Percentiles rank a stretch among this genome's conserved stretches.
Evolutionary conservation across 768 basidiomycete genomes (phyloP).

Genomic region (Leccinellum rugosiceps): DNA sequence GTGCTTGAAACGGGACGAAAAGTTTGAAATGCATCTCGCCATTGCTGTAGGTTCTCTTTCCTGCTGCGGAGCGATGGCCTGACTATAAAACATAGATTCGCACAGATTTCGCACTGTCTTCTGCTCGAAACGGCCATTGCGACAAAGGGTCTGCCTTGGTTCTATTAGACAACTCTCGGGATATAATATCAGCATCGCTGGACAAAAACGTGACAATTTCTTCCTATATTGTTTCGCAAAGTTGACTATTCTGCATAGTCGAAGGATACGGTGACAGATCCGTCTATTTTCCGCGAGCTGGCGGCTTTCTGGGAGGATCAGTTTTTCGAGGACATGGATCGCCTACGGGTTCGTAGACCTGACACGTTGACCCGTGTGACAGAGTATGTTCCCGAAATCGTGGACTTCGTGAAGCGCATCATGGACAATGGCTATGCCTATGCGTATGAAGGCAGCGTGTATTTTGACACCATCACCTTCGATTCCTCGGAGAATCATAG

Average conservation of each 20-base stretch:
- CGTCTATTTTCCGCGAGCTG: constrained; percentile 75
- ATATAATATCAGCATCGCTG: constrained; percentile 68
- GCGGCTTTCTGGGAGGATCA: constrained; percentile 86
- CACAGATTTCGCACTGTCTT: constrained; percentile 51
- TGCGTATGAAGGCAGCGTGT: constrained; percentile 77
- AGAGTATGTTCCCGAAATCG: constrained; percentile 95
- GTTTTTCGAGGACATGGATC: constrained; percentile 90
- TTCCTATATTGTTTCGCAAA: neutral
- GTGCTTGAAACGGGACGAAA: constrained; percentile 78
- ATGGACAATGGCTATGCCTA: constrained; percentile 80
- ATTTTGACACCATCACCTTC: constrained; percentile 85
- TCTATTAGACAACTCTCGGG: constrained; percentile 72
- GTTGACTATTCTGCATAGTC: constrained; percentile 43
- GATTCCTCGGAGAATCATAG: constrained; percentile 72
- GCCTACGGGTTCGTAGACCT: constrained; percentile 82
- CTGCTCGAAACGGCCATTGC: constrained; percentile 45
- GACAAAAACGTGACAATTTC: constrained; percentile 62
- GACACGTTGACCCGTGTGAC: constrained; percentile 93
- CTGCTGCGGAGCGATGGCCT: constrained; percentile 7
- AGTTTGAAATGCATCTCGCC: constrained; percentile 85
- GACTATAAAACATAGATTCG: constrained; percentile 37
- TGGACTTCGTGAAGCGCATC: constrained; percentile 81
- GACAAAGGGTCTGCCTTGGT: constrained; percentile 44
- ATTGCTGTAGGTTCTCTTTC: constrained; percentile 57
- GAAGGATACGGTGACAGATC: constrained; percentile 80